phyloP scores from a whole-genome alignment of 1,284 basidiomycete genomes.

The Gymnopus androsaceus region DNA sequence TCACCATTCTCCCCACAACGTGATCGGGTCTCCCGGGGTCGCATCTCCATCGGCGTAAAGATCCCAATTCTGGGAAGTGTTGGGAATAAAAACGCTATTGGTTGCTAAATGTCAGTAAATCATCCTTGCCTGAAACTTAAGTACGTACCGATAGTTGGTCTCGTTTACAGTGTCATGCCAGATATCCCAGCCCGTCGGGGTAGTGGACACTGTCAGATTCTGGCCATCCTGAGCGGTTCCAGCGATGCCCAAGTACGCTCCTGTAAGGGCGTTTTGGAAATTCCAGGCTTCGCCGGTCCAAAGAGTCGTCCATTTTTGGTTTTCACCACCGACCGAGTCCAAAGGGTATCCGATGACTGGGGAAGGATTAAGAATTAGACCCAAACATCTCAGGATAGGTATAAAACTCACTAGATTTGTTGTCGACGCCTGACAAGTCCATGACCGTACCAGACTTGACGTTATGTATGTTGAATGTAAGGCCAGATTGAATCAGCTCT shows the following conservation, averaged over 20 bases:
- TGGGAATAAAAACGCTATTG: conserved; percentile 14
- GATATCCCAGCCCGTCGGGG: conserved; percentile 19
- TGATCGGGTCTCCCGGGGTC: conserved; percentile 17
- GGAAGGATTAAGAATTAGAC: background rate
- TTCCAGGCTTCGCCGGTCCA: conserved; percentile 18
- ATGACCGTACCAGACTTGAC: conserved; percentile 17
- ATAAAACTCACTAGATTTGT: conserved; percentile 12
- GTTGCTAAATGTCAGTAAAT: background rate
- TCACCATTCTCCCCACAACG: conserved; percentile 15
- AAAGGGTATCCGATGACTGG: conserved; percentile 17
- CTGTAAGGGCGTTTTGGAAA: conserved; percentile 12
- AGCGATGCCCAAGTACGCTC: conserved; percentile 10
- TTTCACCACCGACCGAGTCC: conserved; percentile 13
- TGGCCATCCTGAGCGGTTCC: conserved; percentile 13
- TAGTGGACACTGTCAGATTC: conserved; percentile 11
- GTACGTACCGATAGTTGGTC: conserved; percentile 15
- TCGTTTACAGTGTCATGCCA: conserved; percentile 19
- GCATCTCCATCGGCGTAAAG: conserved; percentile 16
- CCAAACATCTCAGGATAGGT: background rate
- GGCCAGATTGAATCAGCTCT: conserved; percentile 12
- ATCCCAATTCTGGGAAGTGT: conserved; percentile 16
- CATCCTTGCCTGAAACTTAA: background rate
- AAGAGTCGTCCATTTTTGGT: conserved; percentile 17
- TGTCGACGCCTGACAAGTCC: conserved; percentile 18
- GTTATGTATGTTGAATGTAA: conserved; percentile 18